A percentile compares a stretch with the other conserved stretches of the same genome.
Conservation (phyloP, 176 grass and related monocot genomes). For the Eleusine coracana region DNA sequence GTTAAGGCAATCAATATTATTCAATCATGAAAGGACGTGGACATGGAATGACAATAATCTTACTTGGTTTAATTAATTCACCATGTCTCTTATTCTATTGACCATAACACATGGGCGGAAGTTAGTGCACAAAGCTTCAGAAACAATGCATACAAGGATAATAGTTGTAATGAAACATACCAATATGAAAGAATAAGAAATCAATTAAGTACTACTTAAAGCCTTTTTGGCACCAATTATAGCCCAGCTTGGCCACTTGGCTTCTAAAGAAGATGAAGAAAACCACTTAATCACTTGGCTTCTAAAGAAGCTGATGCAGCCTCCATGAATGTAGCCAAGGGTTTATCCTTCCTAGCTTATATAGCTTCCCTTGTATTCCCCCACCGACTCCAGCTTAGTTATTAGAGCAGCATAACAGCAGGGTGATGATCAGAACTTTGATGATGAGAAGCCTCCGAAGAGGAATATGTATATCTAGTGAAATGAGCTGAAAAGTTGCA, state of each 20-base stretch:
- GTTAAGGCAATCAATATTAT: constrained; percentile 43
- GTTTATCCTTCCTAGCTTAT: constrained; percentile 24
- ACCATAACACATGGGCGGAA: constrained; percentile 11
- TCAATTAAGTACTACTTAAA: not conserved
- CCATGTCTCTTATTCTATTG: constrained; percentile 14
- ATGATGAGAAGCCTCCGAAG: not conserved
- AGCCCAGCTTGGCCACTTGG: constrained; percentile 19
- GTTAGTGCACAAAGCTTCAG: not conserved
- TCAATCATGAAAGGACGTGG: constrained; percentile 22
- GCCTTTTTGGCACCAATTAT: constrained; percentile 1
- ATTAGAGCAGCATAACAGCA: not conserved
- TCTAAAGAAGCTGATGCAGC: not conserved
- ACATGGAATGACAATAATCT: constrained; percentile 33
- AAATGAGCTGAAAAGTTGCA: not conserved
- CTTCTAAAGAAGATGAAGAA: constrained; percentile 15
- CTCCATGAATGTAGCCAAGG: constrained; percentile 4
- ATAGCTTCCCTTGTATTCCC: not conserved
- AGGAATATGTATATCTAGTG: not conserved
- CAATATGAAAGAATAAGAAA: not conserved
- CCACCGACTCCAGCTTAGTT: not conserved
- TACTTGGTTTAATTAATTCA: not conserved
- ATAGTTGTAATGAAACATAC: constrained; percentile 25
- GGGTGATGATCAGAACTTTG: not conserved
- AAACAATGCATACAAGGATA: not conserved
- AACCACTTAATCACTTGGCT: not conserved